Percentiles rank a stretch among this genome's conserved stretches.
phyloP scores from a whole-genome alignment of 441 rosid genomes.

The Gossypium laxum region DNA sequence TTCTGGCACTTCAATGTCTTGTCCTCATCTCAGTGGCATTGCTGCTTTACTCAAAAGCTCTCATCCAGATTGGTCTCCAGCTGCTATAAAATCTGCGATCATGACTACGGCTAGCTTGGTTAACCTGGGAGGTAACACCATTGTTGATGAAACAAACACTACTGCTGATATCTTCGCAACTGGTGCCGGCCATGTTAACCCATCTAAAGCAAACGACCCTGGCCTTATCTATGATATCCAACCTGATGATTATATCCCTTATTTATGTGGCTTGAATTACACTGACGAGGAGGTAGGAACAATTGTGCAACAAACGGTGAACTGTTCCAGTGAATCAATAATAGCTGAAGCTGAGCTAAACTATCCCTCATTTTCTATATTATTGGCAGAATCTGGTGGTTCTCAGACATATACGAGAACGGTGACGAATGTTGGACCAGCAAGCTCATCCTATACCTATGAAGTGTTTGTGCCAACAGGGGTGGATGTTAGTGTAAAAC shows the following conservation, averaged over 20 bases:
- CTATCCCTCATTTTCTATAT: conserved; percentile 42
- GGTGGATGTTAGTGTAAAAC: conserved; percentile 26
- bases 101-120: conserved; percentile 26
- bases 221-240: conserved; percentile 41
- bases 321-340: conserved; percentile 21
- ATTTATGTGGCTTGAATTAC: conserved; percentile 44
- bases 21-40: conserved; percentile 35
- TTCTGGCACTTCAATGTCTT: conserved; percentile 38
- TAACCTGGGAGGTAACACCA: conserved; percentile 26
- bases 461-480: conserved; percentile 24
- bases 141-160: conserved; percentile 22
- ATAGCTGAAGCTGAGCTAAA: conserved; percentile 44
- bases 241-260: conserved; percentile 46
- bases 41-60: conserved; percentile 28
- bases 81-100: conserved; percentile 34
- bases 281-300: conserved; percentile 20
- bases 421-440: conserved; percentile 36
- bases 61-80: conserved; percentile 34
- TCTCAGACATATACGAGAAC: conserved; percentile 41
- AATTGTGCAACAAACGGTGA: conserved; percentile 22
- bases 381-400: conserved; percentile 20
- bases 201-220: conserved; percentile 40
- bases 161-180: conserved; percentile 31
- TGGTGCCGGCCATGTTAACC: conserved; percentile 52
- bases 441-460: conserved; percentile 22